A percentile compares a stretch with the other conserved stretches of the same genome.
Conservation (phyloP, 2,329 filamentous ascomycete genomes). For the Exophiala xenobiotica region DNA sequence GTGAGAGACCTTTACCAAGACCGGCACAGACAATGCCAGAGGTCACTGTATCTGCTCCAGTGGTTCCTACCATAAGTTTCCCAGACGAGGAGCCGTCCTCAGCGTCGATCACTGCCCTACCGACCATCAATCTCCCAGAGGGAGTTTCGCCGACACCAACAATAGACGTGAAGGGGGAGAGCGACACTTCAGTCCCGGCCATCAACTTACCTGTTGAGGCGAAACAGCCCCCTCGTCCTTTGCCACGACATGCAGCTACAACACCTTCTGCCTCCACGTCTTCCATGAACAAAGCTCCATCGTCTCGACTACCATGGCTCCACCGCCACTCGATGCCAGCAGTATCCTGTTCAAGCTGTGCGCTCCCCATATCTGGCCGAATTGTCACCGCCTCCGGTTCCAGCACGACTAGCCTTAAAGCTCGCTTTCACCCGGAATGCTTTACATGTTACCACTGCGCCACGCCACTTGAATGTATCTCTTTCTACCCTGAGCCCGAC, state of each 20-base stretch:
- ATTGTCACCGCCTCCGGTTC: conserved; percentile 79
- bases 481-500: conserved; percentile 91
- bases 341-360: conserved; percentile 80
- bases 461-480: conserved; percentile 86
- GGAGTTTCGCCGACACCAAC: conserved; percentile 35
- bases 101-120: conserved; percentile 32
- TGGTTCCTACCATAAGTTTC: conserved; percentile 28
- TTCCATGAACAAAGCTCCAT: conserved; percentile 36
- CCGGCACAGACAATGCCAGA: conserved; percentile 11
- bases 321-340: conserved; percentile 51
- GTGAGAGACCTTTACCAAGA: conserved; percentile 18
- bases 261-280: conserved; percentile 37
- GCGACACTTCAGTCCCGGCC: conserved; percentile 5
- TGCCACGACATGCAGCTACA: conserved; percentile 30
- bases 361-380: conserved; percentile 80
- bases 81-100: conserved; percentile 7
- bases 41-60: conserved; percentile 18
- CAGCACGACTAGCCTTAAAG: conserved; percentile 21
- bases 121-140: conserved; percentile 54
- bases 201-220: neutral
- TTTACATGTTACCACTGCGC: conserved; percentile 87
- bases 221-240: conserved; percentile 17
- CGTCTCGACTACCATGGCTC: conserved; percentile 33
- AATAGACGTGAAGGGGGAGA: conserved; percentile 33
- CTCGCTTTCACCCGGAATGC: conserved; percentile 87